Conservation (phyloP, 2,329 filamentous ascomycete species). For the Ophiosphaerella herpotricha region DNA sequence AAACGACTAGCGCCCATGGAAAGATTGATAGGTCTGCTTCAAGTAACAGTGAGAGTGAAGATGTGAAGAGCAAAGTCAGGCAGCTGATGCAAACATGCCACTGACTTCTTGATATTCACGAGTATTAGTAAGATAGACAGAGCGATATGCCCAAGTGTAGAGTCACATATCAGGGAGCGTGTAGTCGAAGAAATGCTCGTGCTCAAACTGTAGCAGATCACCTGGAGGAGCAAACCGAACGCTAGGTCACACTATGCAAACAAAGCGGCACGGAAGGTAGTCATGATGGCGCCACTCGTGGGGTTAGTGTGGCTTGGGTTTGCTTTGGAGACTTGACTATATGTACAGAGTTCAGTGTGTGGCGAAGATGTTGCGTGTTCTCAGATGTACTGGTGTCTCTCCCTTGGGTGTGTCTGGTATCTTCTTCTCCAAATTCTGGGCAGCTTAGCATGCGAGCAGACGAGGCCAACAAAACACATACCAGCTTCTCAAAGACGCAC, state of each 20-base stretch:
- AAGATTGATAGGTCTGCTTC: slow-evolving; percentile 2
- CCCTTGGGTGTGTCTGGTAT: slow-evolving; percentile 57
- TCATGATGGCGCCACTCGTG: slow-evolving; percentile 1
- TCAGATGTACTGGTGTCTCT: slow-evolving; percentile 55
- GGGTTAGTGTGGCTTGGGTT: slow-evolving; percentile 20
- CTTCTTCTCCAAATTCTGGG: slow-evolving; percentile 56
- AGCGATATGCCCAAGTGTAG: background rate
- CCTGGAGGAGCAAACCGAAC: slow-evolving; percentile 5
- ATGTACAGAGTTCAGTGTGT: slow-evolving; percentile 41
- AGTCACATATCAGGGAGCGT: background rate
- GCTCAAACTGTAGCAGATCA: background rate
- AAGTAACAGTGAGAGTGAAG: slow-evolving; percentile 8
- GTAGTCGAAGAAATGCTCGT: background rate
- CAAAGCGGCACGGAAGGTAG: slow-evolving; percentile 1
- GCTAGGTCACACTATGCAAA: slow-evolving; percentile 20
- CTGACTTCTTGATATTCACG: background rate
- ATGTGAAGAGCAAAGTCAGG: background rate
- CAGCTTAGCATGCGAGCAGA: slow-evolving; percentile 8
- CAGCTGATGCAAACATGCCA: background rate
- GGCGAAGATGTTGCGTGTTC: slow-evolving; percentile 51
- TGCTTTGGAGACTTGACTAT: slow-evolving; percentile 24
- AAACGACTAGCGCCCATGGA: background rate
- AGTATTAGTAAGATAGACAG: background rate
- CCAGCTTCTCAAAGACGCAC: slow-evolving; percentile 95
- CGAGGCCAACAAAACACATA: slow-evolving; percentile 55